Evolutionary conservation across 768 basidiomycete genomes (phyloP).

Genomic region (Solioccasus polychromus): DNA sequence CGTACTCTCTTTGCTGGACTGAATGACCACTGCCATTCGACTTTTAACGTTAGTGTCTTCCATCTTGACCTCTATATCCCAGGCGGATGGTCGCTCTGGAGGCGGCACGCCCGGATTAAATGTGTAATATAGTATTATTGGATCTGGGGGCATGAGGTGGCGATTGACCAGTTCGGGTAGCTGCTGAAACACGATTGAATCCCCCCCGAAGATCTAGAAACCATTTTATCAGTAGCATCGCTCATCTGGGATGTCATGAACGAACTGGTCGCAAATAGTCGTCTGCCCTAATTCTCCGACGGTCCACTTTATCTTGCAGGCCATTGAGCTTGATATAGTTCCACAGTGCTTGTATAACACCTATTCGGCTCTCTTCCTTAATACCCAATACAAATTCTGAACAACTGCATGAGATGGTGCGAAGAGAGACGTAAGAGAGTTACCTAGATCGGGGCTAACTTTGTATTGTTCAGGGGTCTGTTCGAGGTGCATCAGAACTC

Average conservation of each 20-base stretch:
- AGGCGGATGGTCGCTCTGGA: conserved; percentile 71
- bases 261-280: conserved; percentile 62
- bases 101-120: conserved; percentile 58
- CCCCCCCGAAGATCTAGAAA: conserved; percentile 65
- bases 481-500: conserved; percentile 83
- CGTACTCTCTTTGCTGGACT: conserved; percentile 66
- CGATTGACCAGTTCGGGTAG: conserved; percentile 85
- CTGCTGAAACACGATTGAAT: conserved; percentile 71
- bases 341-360: conserved; percentile 83
- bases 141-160: conserved; percentile 72
- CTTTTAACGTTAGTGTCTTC: conserved; percentile 75
- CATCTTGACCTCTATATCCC: conserved; percentile 85
- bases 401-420: conserved; percentile 1
- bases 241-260: conserved; percentile 6
- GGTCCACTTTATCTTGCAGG: conserved; percentile 79
- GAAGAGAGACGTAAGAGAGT: background rate
- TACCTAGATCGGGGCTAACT: conserved; percentile 73
- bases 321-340: conserved; percentile 85
- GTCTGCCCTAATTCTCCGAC: conserved; percentile 67
- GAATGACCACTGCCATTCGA: conserved; percentile 70
- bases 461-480: conserved; percentile 88
- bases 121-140: conserved; percentile 75
- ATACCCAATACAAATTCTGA: conserved; percentile 67
- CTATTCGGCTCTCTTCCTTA: conserved; percentile 81
- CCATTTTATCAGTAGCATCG: no score